Conservation (phyloP, 2,329 filamentous ascomycete species). For the Cladosporium cucumerinum region DNA sequence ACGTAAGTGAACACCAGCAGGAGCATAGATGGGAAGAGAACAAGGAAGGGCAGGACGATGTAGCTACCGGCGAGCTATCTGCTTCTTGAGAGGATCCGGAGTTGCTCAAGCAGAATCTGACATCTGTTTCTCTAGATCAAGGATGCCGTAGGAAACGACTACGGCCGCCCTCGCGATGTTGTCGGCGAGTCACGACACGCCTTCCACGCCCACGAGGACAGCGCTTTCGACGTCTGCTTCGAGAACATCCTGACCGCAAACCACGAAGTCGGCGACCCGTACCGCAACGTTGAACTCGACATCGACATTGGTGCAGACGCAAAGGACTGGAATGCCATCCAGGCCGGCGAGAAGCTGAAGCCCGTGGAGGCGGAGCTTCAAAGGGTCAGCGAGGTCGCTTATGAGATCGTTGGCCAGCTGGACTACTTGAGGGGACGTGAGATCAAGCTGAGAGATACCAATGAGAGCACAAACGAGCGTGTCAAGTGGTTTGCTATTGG, state of each 20-base stretch:
- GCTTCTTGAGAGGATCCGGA: not conserved
- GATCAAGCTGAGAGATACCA: slow-evolving; percentile 95
- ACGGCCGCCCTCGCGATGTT: slow-evolving; percentile 85
- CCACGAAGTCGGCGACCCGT: slow-evolving; percentile 46
- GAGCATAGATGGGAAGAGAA: not conserved
- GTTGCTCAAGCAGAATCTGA: not conserved
- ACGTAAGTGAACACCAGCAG: slow-evolving; percentile 56
- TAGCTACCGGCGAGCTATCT: not conserved
- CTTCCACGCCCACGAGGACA: slow-evolving; percentile 89
- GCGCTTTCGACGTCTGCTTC: slow-evolving; percentile 37
- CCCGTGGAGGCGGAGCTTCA: slow-evolving; percentile 92
- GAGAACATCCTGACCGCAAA: slow-evolving; percentile 51
- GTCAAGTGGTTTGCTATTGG: slow-evolving; percentile 98
- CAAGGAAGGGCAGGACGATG: not conserved
- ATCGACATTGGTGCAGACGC: slow-evolving; percentile 96
- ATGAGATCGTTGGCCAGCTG: slow-evolving; percentile 90
- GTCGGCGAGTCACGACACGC: slow-evolving; percentile 88
- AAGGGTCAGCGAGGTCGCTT: slow-evolving; percentile 84
- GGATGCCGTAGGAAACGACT: slow-evolving; percentile 94
- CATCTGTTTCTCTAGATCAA: slow-evolving; percentile 63
- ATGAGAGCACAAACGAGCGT: slow-evolving; percentile 97
- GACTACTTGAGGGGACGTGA: slow-evolving; percentile 87
- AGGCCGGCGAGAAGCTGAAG: slow-evolving; percentile 93
- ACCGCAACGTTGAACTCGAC: slow-evolving; percentile 81
- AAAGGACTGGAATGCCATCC: slow-evolving; percentile 95